A percentile compares a stretch with the other conserved stretches of the same genome.
These are phyloP conservation scores for Penicillium macrosclerotiorum DNA, from an alignment of 495 filamentous ascomycete genomes.

Conservation along the genomic window DNA sequence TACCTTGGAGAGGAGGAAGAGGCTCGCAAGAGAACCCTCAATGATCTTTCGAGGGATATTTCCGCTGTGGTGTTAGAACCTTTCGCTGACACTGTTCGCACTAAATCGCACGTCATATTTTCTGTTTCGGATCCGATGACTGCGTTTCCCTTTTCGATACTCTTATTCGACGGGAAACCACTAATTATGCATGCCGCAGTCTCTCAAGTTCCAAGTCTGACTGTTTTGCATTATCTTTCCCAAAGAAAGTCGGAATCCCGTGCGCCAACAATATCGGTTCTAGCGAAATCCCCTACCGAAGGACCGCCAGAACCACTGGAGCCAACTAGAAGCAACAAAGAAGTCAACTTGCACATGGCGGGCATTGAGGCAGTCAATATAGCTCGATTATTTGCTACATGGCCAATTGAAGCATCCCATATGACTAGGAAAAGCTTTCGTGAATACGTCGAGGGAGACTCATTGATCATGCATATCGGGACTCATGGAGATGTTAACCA, in stretches of 20 bases:
- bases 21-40: conserved; percentile 8
- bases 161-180: conserved; percentile 21
- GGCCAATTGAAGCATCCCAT: conserved; percentile 28
- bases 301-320: background rate
- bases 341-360: conserved; percentile 26
- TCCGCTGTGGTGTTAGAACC: conserved; percentile 19
- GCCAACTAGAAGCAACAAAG: conserved; percentile 2
- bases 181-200: conserved; percentile 24
- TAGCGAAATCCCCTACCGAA: conserved; percentile 22
- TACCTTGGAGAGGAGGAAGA: conserved; percentile 16
- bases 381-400: conserved; percentile 24
- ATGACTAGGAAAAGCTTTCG: conserved; percentile 22
- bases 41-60: conserved; percentile 11
- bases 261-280: conserved; percentile 24
- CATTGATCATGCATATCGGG: conserved; percentile 28
- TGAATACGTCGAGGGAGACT: conserved; percentile 19
- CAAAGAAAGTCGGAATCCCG: conserved; percentile 16
- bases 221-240: conserved; percentile 25
- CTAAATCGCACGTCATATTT: conserved; percentile 28
- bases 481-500: conserved; percentile 26
- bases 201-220: conserved; percentile 27
- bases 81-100: conserved; percentile 20
- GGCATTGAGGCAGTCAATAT: conserved; percentile 30
- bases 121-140: conserved; percentile 27
- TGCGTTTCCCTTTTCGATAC: conserved; percentile 26